phyloP scores from a whole-genome alignment of 192 early-diverging fungal genomes.

The Linnemannia schmuckeri region DNA sequence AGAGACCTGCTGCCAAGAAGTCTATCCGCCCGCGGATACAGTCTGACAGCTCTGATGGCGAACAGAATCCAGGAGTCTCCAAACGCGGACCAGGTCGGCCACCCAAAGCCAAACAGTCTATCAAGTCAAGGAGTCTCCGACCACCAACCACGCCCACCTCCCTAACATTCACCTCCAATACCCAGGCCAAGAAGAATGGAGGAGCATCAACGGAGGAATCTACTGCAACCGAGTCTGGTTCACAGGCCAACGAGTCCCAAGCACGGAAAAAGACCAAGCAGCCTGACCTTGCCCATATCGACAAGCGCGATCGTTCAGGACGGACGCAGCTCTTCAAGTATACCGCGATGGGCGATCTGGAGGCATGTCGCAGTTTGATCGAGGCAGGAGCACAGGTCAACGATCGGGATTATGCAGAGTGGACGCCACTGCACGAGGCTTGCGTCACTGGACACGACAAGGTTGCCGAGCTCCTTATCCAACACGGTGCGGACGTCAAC shows the following conservation, averaged over 20 bases:
- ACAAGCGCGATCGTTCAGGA: constrained; percentile 62
- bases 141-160: constrained; percentile 28
- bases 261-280: constrained; percentile 41
- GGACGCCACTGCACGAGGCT: constrained; percentile 81
- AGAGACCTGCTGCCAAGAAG: neutral
- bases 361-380: constrained; percentile 64
- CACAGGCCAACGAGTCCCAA: constrained; percentile 13
- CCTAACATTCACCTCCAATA: neutral
- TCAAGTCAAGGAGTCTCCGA: neutral
- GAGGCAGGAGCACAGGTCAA: constrained; percentile 74
- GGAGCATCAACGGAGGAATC: neutral
- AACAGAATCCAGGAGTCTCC: neutral
- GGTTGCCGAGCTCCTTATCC: constrained; percentile 60
- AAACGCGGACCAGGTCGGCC: constrained; percentile 44
- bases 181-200: constrained; percentile 1
- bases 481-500: constrained; percentile 63
- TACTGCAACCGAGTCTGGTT: neutral
- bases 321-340: constrained; percentile 66
- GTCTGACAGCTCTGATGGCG: constrained; percentile 42
- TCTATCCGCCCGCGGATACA: constrained; percentile 30
- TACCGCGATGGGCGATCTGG: constrained; percentile 69
- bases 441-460: constrained; percentile 62
- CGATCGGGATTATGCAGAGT: constrained; percentile 74
- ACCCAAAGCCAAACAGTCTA: constrained; percentile 26
- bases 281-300: constrained; percentile 39